Conservation (phyloP, 2,329 filamentous ascomycete species). For the Ascochyta fabae region DNA sequence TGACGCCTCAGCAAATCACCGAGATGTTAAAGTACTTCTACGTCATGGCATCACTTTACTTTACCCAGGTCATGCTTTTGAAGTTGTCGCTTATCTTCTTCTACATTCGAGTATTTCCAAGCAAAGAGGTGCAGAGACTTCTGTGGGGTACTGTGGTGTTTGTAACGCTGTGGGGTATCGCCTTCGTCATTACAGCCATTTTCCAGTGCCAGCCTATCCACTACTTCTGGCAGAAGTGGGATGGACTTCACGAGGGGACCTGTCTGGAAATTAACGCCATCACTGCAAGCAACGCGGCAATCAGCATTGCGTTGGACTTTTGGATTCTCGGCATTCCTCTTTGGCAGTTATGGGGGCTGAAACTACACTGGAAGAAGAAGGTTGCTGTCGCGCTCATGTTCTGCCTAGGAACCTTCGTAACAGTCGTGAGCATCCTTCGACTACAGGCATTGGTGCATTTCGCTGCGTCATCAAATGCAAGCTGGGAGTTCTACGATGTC, state of each 20-base stretch:
- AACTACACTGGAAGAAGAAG: slow-evolving; percentile 49
- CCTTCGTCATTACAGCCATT: slow-evolving; percentile 30
- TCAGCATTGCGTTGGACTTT: slow-evolving; percentile 45
- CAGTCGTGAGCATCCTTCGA: slow-evolving; percentile 53
- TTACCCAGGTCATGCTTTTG: slow-evolving; percentile 36
- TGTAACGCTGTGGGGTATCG: slow-evolving; percentile 32
- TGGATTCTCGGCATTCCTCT: slow-evolving; percentile 48
- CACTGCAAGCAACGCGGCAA: slow-evolving; percentile 40
- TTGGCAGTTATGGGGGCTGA: slow-evolving; percentile 42
- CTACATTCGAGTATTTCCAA: slow-evolving; percentile 43
- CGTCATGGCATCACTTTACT: slow-evolving; percentile 46
- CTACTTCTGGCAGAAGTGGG: slow-evolving; percentile 47
- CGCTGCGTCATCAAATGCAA: slow-evolving; percentile 50
- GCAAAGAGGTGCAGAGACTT: slow-evolving; percentile 26
- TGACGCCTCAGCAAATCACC: slow-evolving; percentile 52
- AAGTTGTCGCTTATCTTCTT: slow-evolving; percentile 42
- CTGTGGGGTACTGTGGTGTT: slow-evolving; percentile 37
- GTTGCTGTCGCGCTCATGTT: slow-evolving; percentile 49
- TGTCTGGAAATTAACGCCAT: slow-evolving; percentile 48
- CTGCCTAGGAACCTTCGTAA: slow-evolving; percentile 50
- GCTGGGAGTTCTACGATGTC: slow-evolving; percentile 51
- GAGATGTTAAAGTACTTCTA: slow-evolving; percentile 51
- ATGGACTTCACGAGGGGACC: slow-evolving; percentile 35
- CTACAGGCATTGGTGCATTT: slow-evolving; percentile 53
- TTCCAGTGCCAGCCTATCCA: slow-evolving; percentile 48